Evolutionary conservation across 2,329 filamentous ascomycete genomes (phyloP).

Genomic region (Cladosporium sp.): DNA sequence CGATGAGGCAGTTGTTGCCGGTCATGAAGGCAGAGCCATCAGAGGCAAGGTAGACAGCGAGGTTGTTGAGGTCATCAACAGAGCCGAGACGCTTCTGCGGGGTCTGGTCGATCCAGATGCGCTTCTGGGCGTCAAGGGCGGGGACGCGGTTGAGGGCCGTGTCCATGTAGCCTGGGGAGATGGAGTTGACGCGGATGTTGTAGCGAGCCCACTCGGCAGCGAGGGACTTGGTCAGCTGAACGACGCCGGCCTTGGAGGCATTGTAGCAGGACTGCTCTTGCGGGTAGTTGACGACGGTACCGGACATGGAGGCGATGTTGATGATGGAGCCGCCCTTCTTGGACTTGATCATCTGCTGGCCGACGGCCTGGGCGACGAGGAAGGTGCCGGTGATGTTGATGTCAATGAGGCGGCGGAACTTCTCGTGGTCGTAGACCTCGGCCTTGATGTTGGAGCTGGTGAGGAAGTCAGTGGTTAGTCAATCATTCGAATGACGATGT

Average conservation of each 20-base stretch:
- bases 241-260: slow-evolving; percentile 72
- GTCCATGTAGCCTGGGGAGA: slow-evolving; percentile 82
- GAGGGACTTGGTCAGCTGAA: slow-evolving; percentile 72
- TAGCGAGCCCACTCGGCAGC: slow-evolving; percentile 80
- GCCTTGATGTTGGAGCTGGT: slow-evolving; percentile 70
- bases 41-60: slow-evolving; percentile 69
- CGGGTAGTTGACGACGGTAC: slow-evolving; percentile 43
- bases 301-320: slow-evolving; percentile 62
- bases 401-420: slow-evolving; percentile 72
- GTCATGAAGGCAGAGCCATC: slow-evolving; percentile 73
- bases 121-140: slow-evolving; percentile 72
- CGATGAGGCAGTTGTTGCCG: slow-evolving; percentile 65
- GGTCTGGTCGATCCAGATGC: slow-evolving; percentile 69
- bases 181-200: slow-evolving; percentile 75
- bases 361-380: slow-evolving; percentile 60
- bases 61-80: slow-evolving; percentile 70
- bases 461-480: slow-evolving; percentile 13
- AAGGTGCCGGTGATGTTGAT: slow-evolving; percentile 79
- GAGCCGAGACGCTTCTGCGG: slow-evolving; percentile 66
- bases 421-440: slow-evolving; percentile 67
- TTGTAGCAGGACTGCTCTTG: slow-evolving; percentile 82
- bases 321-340: slow-evolving; percentile 67
- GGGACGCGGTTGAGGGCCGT: slow-evolving; percentile 74
- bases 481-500: neutral
- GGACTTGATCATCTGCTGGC: slow-evolving; percentile 59